These are phyloP conservation scores for Chytriomyces sp. DNA, from an alignment of 192 early-diverging fungal genomes.

Conservation along the genomic window DNA sequence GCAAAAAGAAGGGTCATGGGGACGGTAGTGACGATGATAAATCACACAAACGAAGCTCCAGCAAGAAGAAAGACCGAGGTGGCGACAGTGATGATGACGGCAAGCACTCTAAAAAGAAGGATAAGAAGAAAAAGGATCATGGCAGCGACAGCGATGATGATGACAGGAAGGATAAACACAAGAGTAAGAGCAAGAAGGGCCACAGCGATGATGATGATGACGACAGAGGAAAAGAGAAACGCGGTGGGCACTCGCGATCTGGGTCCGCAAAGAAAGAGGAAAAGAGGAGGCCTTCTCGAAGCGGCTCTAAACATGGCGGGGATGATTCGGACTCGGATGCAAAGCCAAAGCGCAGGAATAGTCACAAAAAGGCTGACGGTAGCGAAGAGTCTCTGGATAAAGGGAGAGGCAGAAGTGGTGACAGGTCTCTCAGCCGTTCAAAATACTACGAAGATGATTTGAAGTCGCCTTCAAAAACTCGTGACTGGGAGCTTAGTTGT, in stretches of 20 bases:
- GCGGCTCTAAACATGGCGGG: not conserved
- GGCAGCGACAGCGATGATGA: slow-evolving; percentile 13
- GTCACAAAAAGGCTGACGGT: slow-evolving; percentile 5
- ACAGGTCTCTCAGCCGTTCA: not conserved
- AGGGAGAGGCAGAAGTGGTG: slow-evolving; percentile 6
- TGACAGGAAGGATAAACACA: not conserved
- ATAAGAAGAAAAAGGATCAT: not conserved
- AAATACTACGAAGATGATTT: not conserved
- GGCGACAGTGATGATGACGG: not conserved
- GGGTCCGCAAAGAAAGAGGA: slow-evolving; percentile 14
- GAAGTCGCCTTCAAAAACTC: not conserved
- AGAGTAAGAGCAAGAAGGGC: slow-evolving; percentile 7
- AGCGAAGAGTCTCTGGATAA: slow-evolving; percentile 26
- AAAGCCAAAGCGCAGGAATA: not conserved
- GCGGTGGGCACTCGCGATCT: slow-evolving; percentile 13
- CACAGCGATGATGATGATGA: not conserved
- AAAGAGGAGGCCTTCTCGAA: not conserved
- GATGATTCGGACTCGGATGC: slow-evolving; percentile 18
- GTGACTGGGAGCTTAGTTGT: not conserved
- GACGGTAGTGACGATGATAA: slow-evolving; percentile 5
- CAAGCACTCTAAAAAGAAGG: slow-evolving; percentile 4
- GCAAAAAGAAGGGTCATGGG: slow-evolving; percentile 11
- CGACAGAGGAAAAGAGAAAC: not conserved
- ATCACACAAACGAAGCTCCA: not conserved
- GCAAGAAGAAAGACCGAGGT: slow-evolving; percentile 13